phyloP scores from a whole-genome alignment of 768 basidiomycete species.

The Hortiboletus campestris region DNA sequence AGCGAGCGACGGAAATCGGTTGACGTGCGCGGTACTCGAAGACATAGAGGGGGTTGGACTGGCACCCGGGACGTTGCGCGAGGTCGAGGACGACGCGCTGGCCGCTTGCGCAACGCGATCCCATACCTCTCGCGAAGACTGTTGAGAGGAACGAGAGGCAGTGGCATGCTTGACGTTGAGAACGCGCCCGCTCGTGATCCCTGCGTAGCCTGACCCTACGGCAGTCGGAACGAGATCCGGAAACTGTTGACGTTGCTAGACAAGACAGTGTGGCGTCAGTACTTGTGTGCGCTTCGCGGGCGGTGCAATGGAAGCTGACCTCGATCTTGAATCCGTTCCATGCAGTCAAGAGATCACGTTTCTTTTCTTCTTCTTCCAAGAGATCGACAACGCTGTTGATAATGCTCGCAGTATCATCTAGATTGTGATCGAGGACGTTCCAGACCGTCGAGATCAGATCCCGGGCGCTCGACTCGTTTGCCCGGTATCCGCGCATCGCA shows the following conservation, averaged over 20 bases:
- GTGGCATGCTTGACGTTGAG: conserved; percentile 82
- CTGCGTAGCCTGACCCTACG: conserved; percentile 67
- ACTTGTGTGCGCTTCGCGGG: neutral
- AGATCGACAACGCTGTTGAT: conserved; percentile 74
- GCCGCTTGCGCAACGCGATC: conserved; percentile 88
- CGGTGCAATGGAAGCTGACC: conserved; percentile 47
- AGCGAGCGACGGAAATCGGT: conserved; percentile 33
- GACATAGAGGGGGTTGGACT: conserved; percentile 23
- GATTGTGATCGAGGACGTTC: conserved; percentile 64
- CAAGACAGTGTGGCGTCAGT: neutral
- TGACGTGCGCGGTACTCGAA: conserved; percentile 20
- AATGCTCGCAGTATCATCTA: conserved; percentile 74
- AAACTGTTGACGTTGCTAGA: conserved; percentile 80
- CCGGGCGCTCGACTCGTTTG: conserved; percentile 72
- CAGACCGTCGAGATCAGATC: conserved; percentile 90
- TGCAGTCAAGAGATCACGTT: conserved; percentile 64
- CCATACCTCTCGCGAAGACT: conserved; percentile 69
- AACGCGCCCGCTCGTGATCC: conserved; percentile 77
- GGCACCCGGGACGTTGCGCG: conserved; percentile 21
- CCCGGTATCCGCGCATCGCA: conserved; percentile 74
- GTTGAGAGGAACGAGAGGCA: conserved; percentile 51
- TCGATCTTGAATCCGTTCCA: conserved; percentile 87
- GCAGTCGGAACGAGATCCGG: conserved; percentile 67
- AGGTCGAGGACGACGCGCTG: conserved; percentile 40
- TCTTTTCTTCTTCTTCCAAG: conserved; percentile 84